A percentile compares a stretch with the other conserved stretches of the same genome.
Evolutionary conservation across 225 moss, liverwort and hornwort species (phyloP).

Genomic region (Pleurozium schreberi): DNA sequence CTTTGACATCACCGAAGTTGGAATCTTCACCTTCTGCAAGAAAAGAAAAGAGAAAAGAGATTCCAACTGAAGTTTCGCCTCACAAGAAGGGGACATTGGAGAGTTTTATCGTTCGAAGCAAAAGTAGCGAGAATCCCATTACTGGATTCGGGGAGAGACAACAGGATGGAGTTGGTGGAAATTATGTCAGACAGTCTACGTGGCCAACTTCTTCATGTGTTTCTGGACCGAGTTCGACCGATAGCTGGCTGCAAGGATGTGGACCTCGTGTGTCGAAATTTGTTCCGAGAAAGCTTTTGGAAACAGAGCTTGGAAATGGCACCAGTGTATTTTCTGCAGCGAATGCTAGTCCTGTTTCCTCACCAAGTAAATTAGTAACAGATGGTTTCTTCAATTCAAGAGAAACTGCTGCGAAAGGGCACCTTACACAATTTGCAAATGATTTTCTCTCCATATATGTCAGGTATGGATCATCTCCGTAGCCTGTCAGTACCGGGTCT

Average conservation of each 20-base stretch:
- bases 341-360: background rate
- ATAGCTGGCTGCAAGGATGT: constrained; percentile 39
- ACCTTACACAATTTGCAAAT: constrained; percentile 57
- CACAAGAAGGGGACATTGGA: constrained; percentile 63
- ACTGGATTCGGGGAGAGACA: background rate
- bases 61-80: constrained; percentile 32
- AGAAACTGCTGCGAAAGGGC: constrained; percentile 10
- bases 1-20: background rate
- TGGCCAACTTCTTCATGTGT: constrained; percentile 9
- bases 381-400: background rate
- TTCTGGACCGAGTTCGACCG: constrained; percentile 18
- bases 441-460: constrained; percentile 66
- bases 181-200: constrained; percentile 5
- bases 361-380: constrained; percentile 6
- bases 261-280: constrained; percentile 10
- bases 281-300: constrained; percentile 17
- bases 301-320: background rate
- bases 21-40: constrained; percentile 3
- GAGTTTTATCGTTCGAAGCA: constrained; percentile 42
- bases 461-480: constrained; percentile 41
- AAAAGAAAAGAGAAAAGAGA: constrained; percentile 27
- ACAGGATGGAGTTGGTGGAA: background rate
- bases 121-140: constrained; percentile 16
- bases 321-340: background rate
- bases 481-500: background rate